These are phyloP conservation scores for Tilletia horrida DNA, from an alignment of 1,284 basidiomycete species.

Conservation along the genomic window DNA sequence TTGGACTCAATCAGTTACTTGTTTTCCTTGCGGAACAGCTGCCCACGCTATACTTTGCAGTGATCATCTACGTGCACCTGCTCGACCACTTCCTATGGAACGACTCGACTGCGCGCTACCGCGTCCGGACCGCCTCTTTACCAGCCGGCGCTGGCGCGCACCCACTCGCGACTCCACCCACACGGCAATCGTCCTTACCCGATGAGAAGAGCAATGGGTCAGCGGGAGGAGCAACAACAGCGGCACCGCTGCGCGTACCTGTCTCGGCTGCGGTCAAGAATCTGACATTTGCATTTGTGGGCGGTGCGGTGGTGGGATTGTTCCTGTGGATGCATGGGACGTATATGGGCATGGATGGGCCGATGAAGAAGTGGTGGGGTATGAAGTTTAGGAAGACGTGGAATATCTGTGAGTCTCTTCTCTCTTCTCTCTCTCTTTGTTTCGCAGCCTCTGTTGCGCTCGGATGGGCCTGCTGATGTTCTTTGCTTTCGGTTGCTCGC, in stretches of 20 bases:
- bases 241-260: slow-evolving; percentile 23
- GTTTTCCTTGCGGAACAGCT: slow-evolving; percentile 58
- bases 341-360: slow-evolving; percentile 83
- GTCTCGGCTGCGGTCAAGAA: slow-evolving; percentile 66
- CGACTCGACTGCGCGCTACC: slow-evolving; percentile 46
- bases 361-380: slow-evolving; percentile 60
- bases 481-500: too few species aligned
- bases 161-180: background rate
- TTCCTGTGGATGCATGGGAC: slow-evolving; percentile 94
- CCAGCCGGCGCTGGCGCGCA: background rate
- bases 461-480: too few species aligned
- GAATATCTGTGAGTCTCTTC: slow-evolving; percentile 43
- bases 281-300: slow-evolving; percentile 67
- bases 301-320: slow-evolving; percentile 65
- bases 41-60: slow-evolving; percentile 91
- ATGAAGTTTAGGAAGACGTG: slow-evolving; percentile 52
- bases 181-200: background rate
- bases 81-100: slow-evolving; percentile 76
- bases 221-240: slow-evolving; percentile 18
- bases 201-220: slow-evolving; percentile 6
- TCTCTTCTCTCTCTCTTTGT: too few species aligned
- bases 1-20: too few species aligned
- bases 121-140: slow-evolving; percentile 6
- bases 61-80: slow-evolving; percentile 83
- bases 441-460: too few species aligned